Percentiles rank a stretch among this genome's conserved stretches.
Evolutionary conservation across 2,329 filamentous ascomycete species (phyloP).

Genomic region (Colletotrichum sp.): DNA sequence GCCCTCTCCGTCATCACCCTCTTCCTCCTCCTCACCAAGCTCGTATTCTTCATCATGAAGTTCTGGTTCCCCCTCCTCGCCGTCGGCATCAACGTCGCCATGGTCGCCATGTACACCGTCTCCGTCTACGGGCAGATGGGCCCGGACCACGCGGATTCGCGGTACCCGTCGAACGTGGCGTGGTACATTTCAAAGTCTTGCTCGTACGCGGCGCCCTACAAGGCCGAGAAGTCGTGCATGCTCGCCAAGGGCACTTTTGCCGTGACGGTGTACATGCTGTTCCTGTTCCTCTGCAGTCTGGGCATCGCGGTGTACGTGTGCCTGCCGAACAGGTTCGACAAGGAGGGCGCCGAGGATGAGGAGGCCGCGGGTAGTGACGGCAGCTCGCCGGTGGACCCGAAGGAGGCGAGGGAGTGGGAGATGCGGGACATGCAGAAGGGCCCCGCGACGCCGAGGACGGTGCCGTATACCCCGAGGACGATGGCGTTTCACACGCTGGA

Average conservation of each 20-base stretch:
- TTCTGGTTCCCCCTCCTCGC: slow-evolving; percentile 71
- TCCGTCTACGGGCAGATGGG: slow-evolving; percentile 74
- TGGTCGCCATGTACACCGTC: slow-evolving; percentile 67
- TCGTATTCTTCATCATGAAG: slow-evolving; percentile 72
- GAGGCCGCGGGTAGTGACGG: slow-evolving; percentile 27
- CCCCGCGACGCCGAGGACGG: slow-evolving; percentile 36
- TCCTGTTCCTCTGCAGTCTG: slow-evolving; percentile 64
- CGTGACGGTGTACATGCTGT: slow-evolving; percentile 67
- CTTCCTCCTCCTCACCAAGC: slow-evolving; percentile 76
- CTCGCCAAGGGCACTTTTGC: slow-evolving; percentile 73
- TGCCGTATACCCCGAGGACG: slow-evolving; percentile 68
- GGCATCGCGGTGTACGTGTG: slow-evolving; percentile 62
- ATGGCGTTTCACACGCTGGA: slow-evolving; percentile 70
- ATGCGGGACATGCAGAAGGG: slow-evolving; percentile 57
- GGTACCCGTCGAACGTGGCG: slow-evolving; percentile 63
- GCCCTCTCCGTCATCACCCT: slow-evolving; percentile 77
- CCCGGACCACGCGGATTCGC: slow-evolving; percentile 71
- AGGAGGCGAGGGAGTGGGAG: slow-evolving; percentile 57
- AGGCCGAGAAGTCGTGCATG: slow-evolving; percentile 63
- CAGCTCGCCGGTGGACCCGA: slow-evolving; percentile 32
- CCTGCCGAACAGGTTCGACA: slow-evolving; percentile 59
- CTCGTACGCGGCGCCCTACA: slow-evolving; percentile 58
- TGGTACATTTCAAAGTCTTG: slow-evolving; percentile 81
- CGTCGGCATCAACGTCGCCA: slow-evolving; percentile 57
- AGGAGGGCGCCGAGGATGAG: slow-evolving; percentile 47